A percentile compares a stretch with the other conserved stretches of the same genome.
Evolutionary conservation across 2,329 filamentous ascomycete genomes (phyloP).

Genomic region (Talaromyces sp.): DNA sequence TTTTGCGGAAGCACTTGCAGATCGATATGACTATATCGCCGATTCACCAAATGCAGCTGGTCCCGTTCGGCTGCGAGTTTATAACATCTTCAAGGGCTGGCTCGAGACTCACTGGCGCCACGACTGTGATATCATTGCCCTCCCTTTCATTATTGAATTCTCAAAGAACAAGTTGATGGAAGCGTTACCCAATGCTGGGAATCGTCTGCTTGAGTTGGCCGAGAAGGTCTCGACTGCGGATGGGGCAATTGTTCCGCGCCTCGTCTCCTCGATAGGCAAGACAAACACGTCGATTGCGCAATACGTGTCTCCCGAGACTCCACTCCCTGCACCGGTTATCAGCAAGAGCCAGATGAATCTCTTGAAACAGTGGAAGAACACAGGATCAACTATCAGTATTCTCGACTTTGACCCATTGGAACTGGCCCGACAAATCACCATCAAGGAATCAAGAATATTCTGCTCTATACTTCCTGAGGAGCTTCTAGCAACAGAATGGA

Average conservation of each 20-base stretch:
- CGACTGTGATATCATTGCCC: constrained; percentile 69
- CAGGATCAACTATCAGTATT: constrained; percentile 65
- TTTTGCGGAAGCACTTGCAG: constrained; percentile 76
- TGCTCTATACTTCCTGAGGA: constrained; percentile 90
- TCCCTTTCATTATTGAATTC: constrained; percentile 73
- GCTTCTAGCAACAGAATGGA: constrained; percentile 87
- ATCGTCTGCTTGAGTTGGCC: constrained; percentile 72
- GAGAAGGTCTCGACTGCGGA: constrained; percentile 70
- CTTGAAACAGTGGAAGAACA: constrained; percentile 68
- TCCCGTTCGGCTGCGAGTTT: constrained; percentile 83
- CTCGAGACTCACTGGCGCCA: constrained; percentile 92
- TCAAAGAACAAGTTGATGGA: constrained; percentile 65
- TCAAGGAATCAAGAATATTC: constrained; percentile 88
- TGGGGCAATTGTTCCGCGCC: constrained; percentile 71
- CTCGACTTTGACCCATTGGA: constrained; percentile 89
- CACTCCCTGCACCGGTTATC: constrained; percentile 64
- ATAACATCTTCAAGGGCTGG: constrained; percentile 97
- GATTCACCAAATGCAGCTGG: constrained; percentile 68
- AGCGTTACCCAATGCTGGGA: constrained; percentile 69
- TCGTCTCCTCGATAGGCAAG: constrained; percentile 83
- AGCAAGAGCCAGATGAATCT: constrained; percentile 70
- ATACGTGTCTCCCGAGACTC: constrained; percentile 65
- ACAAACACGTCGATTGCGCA: constrained; percentile 69
- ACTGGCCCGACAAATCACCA: constrained; percentile 82
- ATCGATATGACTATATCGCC: constrained; percentile 86